Conservation (phyloP, 1,284 basidiomycete genomes). For the Naganishia albida region DNA sequence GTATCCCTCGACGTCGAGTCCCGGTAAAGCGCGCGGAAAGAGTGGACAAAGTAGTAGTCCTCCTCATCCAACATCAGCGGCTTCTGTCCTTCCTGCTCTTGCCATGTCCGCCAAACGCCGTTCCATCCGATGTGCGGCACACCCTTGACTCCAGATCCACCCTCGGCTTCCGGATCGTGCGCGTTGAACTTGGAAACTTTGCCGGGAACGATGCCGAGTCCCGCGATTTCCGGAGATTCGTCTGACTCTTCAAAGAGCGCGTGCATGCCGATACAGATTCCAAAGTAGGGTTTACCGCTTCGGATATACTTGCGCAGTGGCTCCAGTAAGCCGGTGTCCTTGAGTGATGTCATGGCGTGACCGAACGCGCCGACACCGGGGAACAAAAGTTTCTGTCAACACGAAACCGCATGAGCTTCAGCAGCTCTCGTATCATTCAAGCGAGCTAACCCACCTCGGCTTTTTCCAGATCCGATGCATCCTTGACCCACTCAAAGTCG, state of each 20-base stretch:
- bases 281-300: slow-evolving; percentile 91
- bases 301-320: slow-evolving; percentile 81
- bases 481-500: slow-evolving; percentile 85
- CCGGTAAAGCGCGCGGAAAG: slow-evolving; percentile 58
- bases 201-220: slow-evolving; percentile 55
- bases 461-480: slow-evolving; percentile 79
- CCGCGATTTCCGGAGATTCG: slow-evolving; percentile 60
- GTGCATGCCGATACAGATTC: slow-evolving; percentile 98
- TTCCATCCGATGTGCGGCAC: slow-evolving; percentile 99
- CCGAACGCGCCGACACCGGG: slow-evolving; percentile 97
- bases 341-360: slow-evolving; percentile 78
- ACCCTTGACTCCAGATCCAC: slow-evolving; percentile 62
- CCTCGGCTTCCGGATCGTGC: slow-evolving; percentile 35
- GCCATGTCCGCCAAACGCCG: slow-evolving; percentile 56
- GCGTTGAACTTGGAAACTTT: slow-evolving; percentile 52
- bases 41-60: slow-evolving; percentile 97
- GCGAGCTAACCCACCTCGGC: slow-evolving; percentile 71
- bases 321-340: slow-evolving; percentile 71
- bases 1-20: slow-evolving; percentile 61
- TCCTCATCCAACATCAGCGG: slow-evolving; percentile 56
- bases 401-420: slow-evolving; percentile 12
- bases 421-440: not conserved
- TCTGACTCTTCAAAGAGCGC: slow-evolving; percentile 84
- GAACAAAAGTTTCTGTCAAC: slow-evolving; percentile 82
- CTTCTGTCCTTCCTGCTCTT: slow-evolving; percentile 47